Conservation (phyloP, 331 rosid genomes). For the Malus hybrid region DNA sequence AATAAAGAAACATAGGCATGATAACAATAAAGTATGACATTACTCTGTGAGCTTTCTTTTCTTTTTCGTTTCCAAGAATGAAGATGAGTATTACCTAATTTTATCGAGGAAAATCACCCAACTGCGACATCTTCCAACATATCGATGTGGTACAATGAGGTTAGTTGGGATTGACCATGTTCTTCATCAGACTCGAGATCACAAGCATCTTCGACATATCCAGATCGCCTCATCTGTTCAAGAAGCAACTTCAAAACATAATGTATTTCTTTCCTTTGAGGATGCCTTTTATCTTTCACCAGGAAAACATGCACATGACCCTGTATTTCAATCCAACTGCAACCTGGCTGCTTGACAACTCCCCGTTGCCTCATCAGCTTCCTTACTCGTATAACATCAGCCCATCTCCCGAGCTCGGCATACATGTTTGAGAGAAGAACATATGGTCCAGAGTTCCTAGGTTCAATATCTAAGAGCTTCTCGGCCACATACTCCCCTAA, state of each 20-base stretch:
- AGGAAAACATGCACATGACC: conserved; percentile 24
- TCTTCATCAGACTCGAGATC: not conserved
- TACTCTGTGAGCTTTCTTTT: not conserved
- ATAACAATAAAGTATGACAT: not conserved
- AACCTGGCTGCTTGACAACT: conserved; percentile 25
- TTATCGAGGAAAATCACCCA: not conserved
- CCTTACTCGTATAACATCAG: conserved; percentile 18
- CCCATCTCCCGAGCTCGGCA: conserved; percentile 54
- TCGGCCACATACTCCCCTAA: conserved; percentile 54
- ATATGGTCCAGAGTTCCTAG: conserved; percentile 61
- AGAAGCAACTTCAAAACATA: conserved; percentile 12
- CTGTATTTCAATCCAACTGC: conserved; percentile 26
- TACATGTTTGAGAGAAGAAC: conserved; percentile 78
- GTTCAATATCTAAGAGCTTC: conserved; percentile 60
- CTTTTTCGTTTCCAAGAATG: not conserved
- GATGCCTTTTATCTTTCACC: conserved; percentile 28
- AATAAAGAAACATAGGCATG: not conserved
- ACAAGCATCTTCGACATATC: conserved; percentile 9
- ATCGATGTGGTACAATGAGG: not conserved
- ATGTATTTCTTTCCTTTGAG: conserved; percentile 2
- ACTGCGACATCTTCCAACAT: not conserved
- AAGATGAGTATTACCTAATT: not conserved
- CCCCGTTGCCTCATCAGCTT: conserved; percentile 25
- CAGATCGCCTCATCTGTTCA: conserved; percentile 19
- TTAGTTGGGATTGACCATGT: conserved; percentile 1